phyloP scores from a whole-genome alignment of 2,329 filamentous ascomycete species.

The Hymenoscyphus fructigenus region DNA sequence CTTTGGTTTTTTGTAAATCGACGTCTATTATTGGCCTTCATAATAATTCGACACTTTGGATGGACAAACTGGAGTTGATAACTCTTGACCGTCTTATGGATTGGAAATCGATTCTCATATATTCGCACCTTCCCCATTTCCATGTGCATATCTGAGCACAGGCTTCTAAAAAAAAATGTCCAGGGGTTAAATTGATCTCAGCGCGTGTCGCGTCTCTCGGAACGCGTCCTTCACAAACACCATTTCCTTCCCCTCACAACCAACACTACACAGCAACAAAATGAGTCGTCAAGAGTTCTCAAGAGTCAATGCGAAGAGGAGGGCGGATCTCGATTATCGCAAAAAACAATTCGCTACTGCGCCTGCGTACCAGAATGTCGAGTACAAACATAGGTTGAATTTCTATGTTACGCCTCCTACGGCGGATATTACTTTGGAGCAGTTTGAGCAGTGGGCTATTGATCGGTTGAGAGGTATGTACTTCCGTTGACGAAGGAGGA shows the following conservation, averaged over 20 bases:
- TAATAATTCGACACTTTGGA: no score
- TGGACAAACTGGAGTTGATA: not conserved
- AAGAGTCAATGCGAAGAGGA: constrained; percentile 60
- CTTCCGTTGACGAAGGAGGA: no score
- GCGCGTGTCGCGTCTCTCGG: constrained; percentile 14
- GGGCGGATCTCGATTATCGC: constrained; percentile 72
- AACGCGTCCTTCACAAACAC: not conserved
- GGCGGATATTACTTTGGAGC: constrained; percentile 89
- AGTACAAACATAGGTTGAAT: constrained; percentile 85
- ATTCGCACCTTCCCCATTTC: not conserved
- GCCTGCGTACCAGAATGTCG: constrained; percentile 70
- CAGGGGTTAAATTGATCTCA: constrained; percentile 2
- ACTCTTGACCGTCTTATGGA: not conserved
- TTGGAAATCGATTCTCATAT: not conserved
- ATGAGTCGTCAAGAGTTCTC: constrained; percentile 38
- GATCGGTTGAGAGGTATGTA: constrained; percentile 74
- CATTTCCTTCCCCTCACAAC: not conserved
- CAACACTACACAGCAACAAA: not conserved
- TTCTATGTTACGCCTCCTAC: constrained; percentile 89
- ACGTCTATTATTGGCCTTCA: no score
- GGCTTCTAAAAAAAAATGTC: not conserved
- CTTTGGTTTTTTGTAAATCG: no score
- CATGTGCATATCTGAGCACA: not conserved
- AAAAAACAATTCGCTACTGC: constrained; percentile 79
- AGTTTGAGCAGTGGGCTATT: constrained; percentile 99